Conservation (phyloP, 1,284 basidiomycete genomes). For the Peniophora sp. region DNA sequence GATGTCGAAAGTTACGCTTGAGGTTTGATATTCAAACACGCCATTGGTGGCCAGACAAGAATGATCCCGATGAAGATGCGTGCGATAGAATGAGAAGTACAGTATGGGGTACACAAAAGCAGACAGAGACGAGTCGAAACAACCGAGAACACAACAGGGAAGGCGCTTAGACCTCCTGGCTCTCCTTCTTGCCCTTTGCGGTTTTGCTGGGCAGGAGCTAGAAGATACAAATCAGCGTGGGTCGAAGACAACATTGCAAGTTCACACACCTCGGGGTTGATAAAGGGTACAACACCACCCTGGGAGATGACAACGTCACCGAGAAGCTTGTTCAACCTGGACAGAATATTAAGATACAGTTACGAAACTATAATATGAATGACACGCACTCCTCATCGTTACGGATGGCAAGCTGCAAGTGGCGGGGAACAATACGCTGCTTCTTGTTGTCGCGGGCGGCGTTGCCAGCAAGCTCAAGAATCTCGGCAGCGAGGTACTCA, state of each 20-base stretch:
- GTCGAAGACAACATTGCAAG: background rate
- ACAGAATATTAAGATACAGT: slow-evolving; percentile 2
- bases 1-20: no score
- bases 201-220: slow-evolving; percentile 52
- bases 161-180: slow-evolving; percentile 24
- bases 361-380: background rate
- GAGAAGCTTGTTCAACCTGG: slow-evolving; percentile 60
- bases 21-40: no score
- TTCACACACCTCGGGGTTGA: slow-evolving; percentile 32
- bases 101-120: slow-evolving; percentile 4
- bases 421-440: slow-evolving; percentile 82
- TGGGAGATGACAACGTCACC: slow-evolving; percentile 82
- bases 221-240: background rate
- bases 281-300: slow-evolving; percentile 75
- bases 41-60: no score
- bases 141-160: slow-evolving; percentile 6
- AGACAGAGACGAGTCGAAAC: background rate
- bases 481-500: slow-evolving; percentile 81
- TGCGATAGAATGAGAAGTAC: slow-evolving; percentile 16
- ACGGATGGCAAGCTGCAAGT: slow-evolving; percentile 82
- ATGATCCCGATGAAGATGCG: background rate
- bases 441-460: slow-evolving; percentile 77
- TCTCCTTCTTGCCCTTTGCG: slow-evolving; percentile 29
- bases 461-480: slow-evolving; percentile 83
- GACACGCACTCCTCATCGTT: slow-evolving; percentile 68